Evolutionary conservation across 371 early-diverging fungal genomes (phyloP), one percentile per base, ranked within the genome.

Genomic region (Lichtheimia corymbifera): DNA sequence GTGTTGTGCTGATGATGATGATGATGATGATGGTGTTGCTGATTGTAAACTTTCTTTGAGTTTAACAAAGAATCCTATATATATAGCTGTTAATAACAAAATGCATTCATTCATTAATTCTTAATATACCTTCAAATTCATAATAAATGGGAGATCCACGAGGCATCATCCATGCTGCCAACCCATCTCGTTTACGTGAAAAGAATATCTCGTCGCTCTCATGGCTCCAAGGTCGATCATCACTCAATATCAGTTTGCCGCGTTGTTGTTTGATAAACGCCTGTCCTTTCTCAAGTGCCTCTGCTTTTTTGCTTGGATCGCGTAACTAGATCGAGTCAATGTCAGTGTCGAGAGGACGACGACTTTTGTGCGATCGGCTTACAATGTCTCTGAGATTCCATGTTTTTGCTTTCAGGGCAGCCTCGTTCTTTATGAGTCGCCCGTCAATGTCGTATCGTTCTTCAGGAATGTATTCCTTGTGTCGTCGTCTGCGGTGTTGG

Each of bases 371-470:
- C 13, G 49, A 20, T 15, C 5, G 28, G 28, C 66, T 47, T 75
- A 80, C 80, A 56, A 77, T 77, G 18, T 69, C 72, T 53, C 65
- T 70, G 9, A 80, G 62, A 68, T 77, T 65, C 80, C 80, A 80
- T 4, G 55, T 24, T 58, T 69, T 75, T 41, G 62, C 63, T 54
- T 63, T 66, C 9, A 66, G 40, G 6, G 69, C 70, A 12, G 55
- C 66, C 25, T 68, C 70, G 49, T 75, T 79, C 47, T 61, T 67
- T 9, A 79, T 60, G 7, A 79, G 43, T 4, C 67, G 66, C 0
- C 79, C 79, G 51, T 73, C 73, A 18, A 76, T 61, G 55, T 73
- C 74, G 47, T 79, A 79, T 18, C 60, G 62, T 58, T 71, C 76
- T 59, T 77, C 70, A 11, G 77, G 77, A 47, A 77, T 61, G 24